These are phyloP conservation scores for Aphanomyces invadans DNA, from an alignment of 352 stramenopile genomes.

Conservation along the genomic window DNA sequence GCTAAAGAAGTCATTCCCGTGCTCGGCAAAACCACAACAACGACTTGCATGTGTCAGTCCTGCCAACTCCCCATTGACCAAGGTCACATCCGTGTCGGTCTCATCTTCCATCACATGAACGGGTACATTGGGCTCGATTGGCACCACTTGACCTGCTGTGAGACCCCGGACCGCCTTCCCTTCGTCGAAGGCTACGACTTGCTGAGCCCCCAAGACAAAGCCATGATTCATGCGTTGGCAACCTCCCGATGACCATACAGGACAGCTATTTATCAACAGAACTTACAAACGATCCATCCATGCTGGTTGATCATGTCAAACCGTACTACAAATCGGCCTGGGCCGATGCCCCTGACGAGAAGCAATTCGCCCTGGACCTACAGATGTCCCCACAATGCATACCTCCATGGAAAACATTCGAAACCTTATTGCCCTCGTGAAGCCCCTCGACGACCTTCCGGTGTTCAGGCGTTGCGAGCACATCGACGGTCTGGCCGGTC, in stretches of 20 bases:
- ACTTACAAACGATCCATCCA: background rate
- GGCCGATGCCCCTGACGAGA: no score
- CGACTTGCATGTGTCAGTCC: background rate
- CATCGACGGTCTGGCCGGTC: no score
- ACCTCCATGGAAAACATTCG: no score
- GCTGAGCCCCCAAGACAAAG: constrained; percentile 4
- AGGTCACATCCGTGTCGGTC: constrained; percentile 14
- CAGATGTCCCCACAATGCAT: no score
- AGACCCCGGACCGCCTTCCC: constrained; percentile 13
- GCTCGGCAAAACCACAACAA: constrained; percentile 2
- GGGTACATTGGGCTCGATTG: constrained; percentile 21
- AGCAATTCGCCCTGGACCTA: no score
- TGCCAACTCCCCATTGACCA: constrained; percentile 5
- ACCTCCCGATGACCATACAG: background rate
- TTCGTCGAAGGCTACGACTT: constrained; percentile 12
- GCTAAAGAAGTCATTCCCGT: constrained; percentile 12
- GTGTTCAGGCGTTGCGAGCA: no score
- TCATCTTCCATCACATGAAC: constrained; percentile 23
- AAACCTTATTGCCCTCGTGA: no score
- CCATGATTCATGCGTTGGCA: background rate
- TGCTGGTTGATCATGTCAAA: background rate
- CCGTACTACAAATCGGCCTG: no score
- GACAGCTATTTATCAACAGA: background rate
- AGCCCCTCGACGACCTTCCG: no score
- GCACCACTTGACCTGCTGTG: constrained; percentile 20